These are phyloP conservation scores for Didymella exigua DNA, from an alignment of 2,329 filamentous ascomycete species.

Conservation along the genomic window DNA sequence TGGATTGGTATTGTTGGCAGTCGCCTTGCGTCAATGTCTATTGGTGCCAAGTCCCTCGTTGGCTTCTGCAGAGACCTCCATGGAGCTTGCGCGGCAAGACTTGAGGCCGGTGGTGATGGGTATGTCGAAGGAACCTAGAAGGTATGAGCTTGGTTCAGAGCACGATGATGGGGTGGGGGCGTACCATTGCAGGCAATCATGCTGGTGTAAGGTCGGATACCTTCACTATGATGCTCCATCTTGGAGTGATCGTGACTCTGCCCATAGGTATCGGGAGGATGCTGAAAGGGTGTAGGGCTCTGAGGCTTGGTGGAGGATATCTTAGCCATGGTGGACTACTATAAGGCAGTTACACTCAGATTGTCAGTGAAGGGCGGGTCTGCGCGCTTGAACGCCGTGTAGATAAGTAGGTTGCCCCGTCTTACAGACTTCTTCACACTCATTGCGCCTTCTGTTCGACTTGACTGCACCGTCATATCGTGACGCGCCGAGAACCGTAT, in stretches of 20 bases:
- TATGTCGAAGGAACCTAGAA: background rate
- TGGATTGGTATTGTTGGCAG: background rate
- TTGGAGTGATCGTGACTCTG: background rate
- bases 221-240: too few relatives aligned
- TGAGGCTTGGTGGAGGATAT: background rate
- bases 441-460: too few relatives aligned
- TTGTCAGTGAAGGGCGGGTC: too few relatives aligned
- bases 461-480: too few relatives aligned
- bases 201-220: background rate
- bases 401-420: too few relatives aligned
- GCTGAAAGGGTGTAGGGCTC: background rate
- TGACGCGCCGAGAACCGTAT: too few relatives aligned
- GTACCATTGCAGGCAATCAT: slow-evolving; percentile 1
- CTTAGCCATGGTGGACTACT: background rate
- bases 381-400: too few relatives aligned
- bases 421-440: too few relatives aligned
- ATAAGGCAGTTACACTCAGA: too few relatives aligned
- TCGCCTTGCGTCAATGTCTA: background rate
- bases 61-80: background rate
- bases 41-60: too few relatives aligned
- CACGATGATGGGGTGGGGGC: too few relatives aligned
- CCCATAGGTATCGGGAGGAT: background rate
- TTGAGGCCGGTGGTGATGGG: background rate
- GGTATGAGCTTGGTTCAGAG: background rate
- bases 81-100: background rate